These are phyloP conservation scores for Sporothrix protearum DNA, from an alignment of 2,329 filamentous ascomycete genomes.

Conservation along the genomic window DNA sequence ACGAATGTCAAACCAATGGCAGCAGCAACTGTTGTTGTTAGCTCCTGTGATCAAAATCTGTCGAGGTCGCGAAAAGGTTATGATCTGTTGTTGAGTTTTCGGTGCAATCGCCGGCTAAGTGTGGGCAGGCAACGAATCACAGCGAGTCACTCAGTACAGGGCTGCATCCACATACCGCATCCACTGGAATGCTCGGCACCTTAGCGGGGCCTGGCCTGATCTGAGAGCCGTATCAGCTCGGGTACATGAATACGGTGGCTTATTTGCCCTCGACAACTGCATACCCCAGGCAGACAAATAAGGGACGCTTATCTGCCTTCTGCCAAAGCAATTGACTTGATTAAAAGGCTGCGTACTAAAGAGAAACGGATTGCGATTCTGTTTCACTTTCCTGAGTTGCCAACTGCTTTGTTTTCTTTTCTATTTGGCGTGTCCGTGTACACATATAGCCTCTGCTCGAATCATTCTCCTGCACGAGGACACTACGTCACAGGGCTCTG, in stretches of 20 bases:
- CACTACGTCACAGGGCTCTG: slow-evolving; percentile 12
- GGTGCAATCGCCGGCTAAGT: neutral
- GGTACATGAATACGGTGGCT: neutral
- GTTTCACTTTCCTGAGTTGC: neutral
- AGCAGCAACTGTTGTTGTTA: neutral
- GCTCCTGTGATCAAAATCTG: neutral
- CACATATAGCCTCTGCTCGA: neutral
- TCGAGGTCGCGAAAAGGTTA: neutral
- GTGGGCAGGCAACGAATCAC: neutral
- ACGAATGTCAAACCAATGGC: neutral
- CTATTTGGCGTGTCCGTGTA: neutral
- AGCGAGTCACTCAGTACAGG: too few species aligned
- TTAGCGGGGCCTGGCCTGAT: neutral
- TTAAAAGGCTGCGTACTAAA: neutral
- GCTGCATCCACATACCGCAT: neutral
- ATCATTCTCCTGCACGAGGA: neutral
- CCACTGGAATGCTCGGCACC: slow-evolving; percentile 1
- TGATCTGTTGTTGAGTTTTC: neutral
- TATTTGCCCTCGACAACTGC: neutral
- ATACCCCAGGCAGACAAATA: slow-evolving; percentile 12
- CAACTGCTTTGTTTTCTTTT: neutral
- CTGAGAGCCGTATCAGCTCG: neutral
- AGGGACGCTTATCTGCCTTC: neutral
- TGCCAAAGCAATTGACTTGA: neutral
- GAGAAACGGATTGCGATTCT: too few species aligned